A percentile compares a stretch with the other conserved stretches of the same genome.
These are phyloP conservation scores for Phoma herbarum DNA, from an alignment of 2,329 filamentous ascomycete species.

Conservation along the genomic window DNA sequence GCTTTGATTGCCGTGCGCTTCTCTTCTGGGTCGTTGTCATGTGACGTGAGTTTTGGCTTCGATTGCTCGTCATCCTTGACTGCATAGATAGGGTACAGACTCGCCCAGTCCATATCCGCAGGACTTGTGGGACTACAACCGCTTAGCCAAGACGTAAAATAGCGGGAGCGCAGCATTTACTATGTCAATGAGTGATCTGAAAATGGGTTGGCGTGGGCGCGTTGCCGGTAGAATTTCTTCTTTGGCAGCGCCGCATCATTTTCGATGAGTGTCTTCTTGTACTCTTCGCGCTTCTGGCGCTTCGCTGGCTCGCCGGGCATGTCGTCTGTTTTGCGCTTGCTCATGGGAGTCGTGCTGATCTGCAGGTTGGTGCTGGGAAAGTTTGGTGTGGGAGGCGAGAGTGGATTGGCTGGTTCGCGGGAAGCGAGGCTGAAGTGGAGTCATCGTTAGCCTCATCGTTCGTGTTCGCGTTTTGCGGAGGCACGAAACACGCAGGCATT, in stretches of 20 bases:
- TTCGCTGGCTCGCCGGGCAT: slow-evolving; percentile 51
- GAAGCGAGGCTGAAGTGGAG: slow-evolving; percentile 37
- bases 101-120: slow-evolving; percentile 88
- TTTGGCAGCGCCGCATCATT: slow-evolving; percentile 73
- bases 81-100: slow-evolving; percentile 78
- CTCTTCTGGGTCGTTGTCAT: slow-evolving; percentile 47
- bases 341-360: slow-evolving; percentile 20
- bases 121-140: slow-evolving; percentile 75
- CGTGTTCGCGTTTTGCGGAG: slow-evolving; percentile 9
- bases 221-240: slow-evolving; percentile 96
- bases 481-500: slow-evolving; percentile 3
- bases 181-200: slow-evolving; percentile 91
- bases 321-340: slow-evolving; percentile 23
- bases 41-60: slow-evolving; percentile 1
- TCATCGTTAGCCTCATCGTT: slow-evolving; percentile 39
- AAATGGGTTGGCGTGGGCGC: slow-evolving; percentile 97
- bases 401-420: slow-evolving; percentile 30
- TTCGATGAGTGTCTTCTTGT: slow-evolving; percentile 51
- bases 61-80: slow-evolving; percentile 11
- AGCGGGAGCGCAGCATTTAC: slow-evolving; percentile 59
- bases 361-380: slow-evolving; percentile 18
- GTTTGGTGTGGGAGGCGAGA: slow-evolving; percentile 24
- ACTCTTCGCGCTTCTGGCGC: slow-evolving; percentile 59
- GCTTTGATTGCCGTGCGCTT: slow-evolving; percentile 24
- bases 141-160: slow-evolving; percentile 25